A percentile compares a stretch with the other conserved stretches of the same genome.
These are phyloP conservation scores for Xylaria sp. DNA, from an alignment of 2,329 filamentous ascomycete species.

Conservation along the genomic window DNA sequence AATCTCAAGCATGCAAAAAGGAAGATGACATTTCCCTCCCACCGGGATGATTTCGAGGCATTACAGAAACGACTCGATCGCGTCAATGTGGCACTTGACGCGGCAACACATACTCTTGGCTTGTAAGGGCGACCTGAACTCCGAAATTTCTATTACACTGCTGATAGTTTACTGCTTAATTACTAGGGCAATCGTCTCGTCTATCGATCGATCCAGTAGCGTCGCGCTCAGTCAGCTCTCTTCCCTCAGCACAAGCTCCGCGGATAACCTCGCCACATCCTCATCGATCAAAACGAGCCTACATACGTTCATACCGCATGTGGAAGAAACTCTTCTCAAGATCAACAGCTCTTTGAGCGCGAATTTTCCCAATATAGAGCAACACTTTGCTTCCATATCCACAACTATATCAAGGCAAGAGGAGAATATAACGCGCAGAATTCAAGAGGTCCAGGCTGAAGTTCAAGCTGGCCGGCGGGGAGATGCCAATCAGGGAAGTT, in stretches of 20 bases:
- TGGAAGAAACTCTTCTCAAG: constrained; percentile 2
- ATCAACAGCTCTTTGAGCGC: neutral
- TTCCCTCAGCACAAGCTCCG: neutral
- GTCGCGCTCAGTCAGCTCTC: constrained; percentile 14
- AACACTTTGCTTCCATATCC: neutral
- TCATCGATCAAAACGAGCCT: constrained; percentile 13
- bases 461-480: neutral
- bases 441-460: neutral
- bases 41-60: neutral
- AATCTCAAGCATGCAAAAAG: neutral
- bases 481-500: neutral
- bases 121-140: neutral
- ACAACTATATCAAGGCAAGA: neutral
- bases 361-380: neutral
- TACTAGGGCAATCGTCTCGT: neutral
- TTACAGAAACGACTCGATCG: constrained; percentile 17
- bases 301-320: constrained; percentile 12
- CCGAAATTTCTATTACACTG: neutral
- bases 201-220: constrained; percentile 12
- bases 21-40: neutral
- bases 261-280: neutral
- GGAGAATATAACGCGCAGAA: neutral
- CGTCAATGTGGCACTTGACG: constrained; percentile 5
- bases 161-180: neutral
- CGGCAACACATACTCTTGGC: constrained; percentile 5